phyloP scores from a whole-genome alignment of 208 protist genomes.

The Leptomonas seymouri region DNA sequence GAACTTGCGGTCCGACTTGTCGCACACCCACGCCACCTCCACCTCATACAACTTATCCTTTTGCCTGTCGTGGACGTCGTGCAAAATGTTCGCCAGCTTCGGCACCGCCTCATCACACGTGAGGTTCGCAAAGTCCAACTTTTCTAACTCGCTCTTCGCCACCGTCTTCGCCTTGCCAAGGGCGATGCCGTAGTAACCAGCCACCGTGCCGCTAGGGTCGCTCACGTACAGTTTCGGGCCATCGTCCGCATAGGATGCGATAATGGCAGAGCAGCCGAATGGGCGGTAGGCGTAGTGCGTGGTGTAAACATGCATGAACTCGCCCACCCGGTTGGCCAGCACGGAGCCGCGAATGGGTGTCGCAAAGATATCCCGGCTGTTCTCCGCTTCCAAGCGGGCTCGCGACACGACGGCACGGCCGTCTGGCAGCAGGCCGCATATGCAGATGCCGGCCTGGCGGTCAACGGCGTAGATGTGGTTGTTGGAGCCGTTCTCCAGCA shows the following conservation, averaged over 20 bases:
- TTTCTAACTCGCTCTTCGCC: slow-evolving; percentile 99
- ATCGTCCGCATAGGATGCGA: slow-evolving; percentile 94
- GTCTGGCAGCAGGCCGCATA: slow-evolving; percentile 97
- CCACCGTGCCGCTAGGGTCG: slow-evolving; percentile 96
- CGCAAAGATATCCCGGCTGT: slow-evolving; percentile 94
- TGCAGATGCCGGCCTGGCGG: slow-evolving; percentile 91
- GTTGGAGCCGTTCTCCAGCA: slow-evolving; percentile 96
- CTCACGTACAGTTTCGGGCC: slow-evolving; percentile 97
- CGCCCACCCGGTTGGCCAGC: slow-evolving; percentile 88
- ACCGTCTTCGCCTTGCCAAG: slow-evolving; percentile 98
- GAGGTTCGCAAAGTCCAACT: slow-evolving; percentile 94
- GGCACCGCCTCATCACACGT: slow-evolving; percentile 95
- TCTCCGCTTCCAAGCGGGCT: slow-evolving; percentile 92
- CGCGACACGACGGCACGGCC: slow-evolving; percentile 94
- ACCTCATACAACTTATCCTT: slow-evolving; percentile 98
- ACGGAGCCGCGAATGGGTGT: slow-evolving; percentile 93
- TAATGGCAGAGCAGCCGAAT: slow-evolving; percentile 96
- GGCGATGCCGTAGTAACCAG: slow-evolving; percentile 95
- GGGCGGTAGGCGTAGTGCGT: slow-evolving; percentile 95
- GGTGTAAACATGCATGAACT: slow-evolving; percentile 96
- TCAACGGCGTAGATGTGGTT: slow-evolving; percentile 96
- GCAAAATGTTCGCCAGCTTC: slow-evolving; percentile 94
- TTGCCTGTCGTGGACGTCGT: slow-evolving; percentile 80
- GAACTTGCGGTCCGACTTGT: slow-evolving; percentile 86
- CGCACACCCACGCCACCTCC: slow-evolving; percentile 97